Evolutionary conservation across 2,329 filamentous ascomycete genomes (phyloP), one percentile per base, ranked within the genome.

Genomic region (Aspergillus phoenicis): DNA sequence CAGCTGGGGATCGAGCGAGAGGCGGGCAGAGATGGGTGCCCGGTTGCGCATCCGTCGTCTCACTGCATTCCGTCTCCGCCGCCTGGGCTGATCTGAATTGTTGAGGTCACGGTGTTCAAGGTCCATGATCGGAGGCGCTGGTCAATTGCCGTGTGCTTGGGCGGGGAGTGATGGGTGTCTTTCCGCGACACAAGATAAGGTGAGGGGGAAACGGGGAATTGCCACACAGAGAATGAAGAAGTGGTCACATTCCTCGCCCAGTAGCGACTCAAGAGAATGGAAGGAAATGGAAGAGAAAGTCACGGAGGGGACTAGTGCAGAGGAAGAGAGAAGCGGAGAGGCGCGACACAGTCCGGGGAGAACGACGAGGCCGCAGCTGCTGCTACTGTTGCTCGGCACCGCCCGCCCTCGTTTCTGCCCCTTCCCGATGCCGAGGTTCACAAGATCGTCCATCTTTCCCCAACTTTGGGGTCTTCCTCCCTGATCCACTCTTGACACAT

Each of bases 1-100:
- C 70, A 96, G 83, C 75, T 90, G 89, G 73, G 93, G 90, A 76
- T 97, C 93, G 59, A 97, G 86, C 39, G 96, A 85, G 54, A 98
- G 83, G 60, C 90, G 88, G 59, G 92, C 93, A 61, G 91, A 85
- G 61, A 96, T 83, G 47, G 93, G 85, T 7, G 90, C 84, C 75
- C 91, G 93, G 75, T 95, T 74, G 53, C 70, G 73, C 61, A 71
- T 81, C 58, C 80, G 75, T 59, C 81, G 77, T 66, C 80, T 74
- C 13, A 71, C 64, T 15, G 67, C 68, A 64, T 83, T 81, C 71
- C 81, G 80, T 60, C 81, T 76, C 65, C 83, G 81, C 66, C 83
- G 79, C 73, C 82, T 84, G 60, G 82, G 78, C 65, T 82, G 77
- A 57, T 80, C 79, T 36, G 76, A 70, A 62, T 67, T 72, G 53